A percentile compares a stretch with the other conserved stretches of the same genome.
These are phyloP conservation scores for Chaetoscypha palmicola DNA, from an alignment of 2,329 filamentous ascomycete species.

Conservation along the genomic window DNA sequence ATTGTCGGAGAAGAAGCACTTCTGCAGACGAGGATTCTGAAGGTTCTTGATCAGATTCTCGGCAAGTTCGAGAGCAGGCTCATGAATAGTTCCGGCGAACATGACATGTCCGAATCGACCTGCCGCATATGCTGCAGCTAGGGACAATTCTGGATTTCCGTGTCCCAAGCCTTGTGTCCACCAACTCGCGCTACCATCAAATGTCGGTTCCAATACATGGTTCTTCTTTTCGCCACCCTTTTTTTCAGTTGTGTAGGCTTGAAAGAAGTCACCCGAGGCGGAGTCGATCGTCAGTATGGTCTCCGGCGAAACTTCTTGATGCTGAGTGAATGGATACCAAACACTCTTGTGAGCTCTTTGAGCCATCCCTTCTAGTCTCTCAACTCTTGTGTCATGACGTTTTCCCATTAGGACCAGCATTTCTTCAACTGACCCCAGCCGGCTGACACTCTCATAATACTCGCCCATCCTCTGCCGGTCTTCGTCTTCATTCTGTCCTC, in stretches of 20 bases:
- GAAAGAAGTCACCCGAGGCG: slow-evolving; percentile 71
- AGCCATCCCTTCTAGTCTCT: slow-evolving; percentile 54
- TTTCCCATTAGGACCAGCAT: slow-evolving; percentile 45
- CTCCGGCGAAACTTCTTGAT: slow-evolving; percentile 52
- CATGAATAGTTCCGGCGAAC: slow-evolving; percentile 75
- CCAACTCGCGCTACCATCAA: slow-evolving; percentile 83
- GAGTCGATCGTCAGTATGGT: slow-evolving; percentile 74
- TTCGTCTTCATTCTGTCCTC: slow-evolving; percentile 31
- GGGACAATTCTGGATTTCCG: slow-evolving; percentile 61
- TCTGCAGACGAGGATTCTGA: slow-evolving; percentile 56
- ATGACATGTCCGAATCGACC: slow-evolving; percentile 84
- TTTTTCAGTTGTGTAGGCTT: slow-evolving; percentile 37
- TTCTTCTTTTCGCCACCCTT: slow-evolving; percentile 1
- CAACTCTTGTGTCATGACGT: slow-evolving; percentile 50
- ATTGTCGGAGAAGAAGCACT: slow-evolving; percentile 80
- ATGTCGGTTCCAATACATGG: slow-evolving; percentile 51
- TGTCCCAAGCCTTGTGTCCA: slow-evolving; percentile 88
- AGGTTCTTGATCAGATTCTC: slow-evolving; percentile 54
- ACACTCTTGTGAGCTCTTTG: slow-evolving; percentile 55
- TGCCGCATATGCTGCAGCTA: slow-evolving; percentile 73
- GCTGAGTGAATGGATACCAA: slow-evolving; percentile 87
- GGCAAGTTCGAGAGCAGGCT: slow-evolving; percentile 65
- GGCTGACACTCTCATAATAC: slow-evolving; percentile 53
- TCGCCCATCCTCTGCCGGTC: slow-evolving; percentile 51
- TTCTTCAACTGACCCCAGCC: slow-evolving; percentile 33